These are phyloP conservation scores for Cordyceps tenuipes DNA, from an alignment of 2,329 filamentous ascomycete genomes.

Conservation along the genomic window DNA sequence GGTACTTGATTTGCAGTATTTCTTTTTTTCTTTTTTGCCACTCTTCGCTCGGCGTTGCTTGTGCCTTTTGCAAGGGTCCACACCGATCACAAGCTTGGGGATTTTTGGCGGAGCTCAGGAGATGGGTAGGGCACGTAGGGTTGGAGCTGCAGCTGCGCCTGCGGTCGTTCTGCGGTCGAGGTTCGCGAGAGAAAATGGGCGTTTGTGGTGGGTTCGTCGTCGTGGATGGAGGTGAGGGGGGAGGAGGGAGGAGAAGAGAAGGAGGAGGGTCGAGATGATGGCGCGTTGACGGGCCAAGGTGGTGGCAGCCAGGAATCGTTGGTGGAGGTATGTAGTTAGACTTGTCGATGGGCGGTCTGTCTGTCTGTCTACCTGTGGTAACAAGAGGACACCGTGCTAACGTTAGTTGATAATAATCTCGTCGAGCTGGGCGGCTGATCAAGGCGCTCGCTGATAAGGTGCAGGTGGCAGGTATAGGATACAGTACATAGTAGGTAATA, in stretches of 20 bases:
- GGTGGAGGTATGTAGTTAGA: background rate
- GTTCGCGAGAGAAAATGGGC: background rate
- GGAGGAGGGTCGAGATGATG: background rate
- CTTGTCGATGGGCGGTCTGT: background rate
- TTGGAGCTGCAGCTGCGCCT: background rate
- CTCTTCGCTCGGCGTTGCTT: background rate
- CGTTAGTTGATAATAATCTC: too few relatives aligned
- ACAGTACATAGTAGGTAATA: too few relatives aligned
- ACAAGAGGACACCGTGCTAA: slow-evolving; percentile 6
- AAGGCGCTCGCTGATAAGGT: background rate
- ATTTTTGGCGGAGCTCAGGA: slow-evolving; percentile 1
- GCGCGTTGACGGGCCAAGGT: background rate
- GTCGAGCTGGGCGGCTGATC: background rate
- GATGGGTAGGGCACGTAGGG: background rate
- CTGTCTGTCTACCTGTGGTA: background rate
- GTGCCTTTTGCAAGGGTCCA: slow-evolving; percentile 6
- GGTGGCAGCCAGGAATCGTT: background rate
- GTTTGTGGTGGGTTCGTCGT: background rate
- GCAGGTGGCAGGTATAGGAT: background rate
- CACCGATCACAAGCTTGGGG: slow-evolving; percentile 8
- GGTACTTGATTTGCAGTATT: too few relatives aligned
- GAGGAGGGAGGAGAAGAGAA: background rate
- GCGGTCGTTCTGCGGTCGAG: background rate
- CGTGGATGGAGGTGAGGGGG: background rate
- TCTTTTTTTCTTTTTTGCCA: background rate